These are phyloP conservation scores for Pichia sp. DNA, from an alignment of 1,139 yeast genomes.

Conservation along the genomic window DNA sequence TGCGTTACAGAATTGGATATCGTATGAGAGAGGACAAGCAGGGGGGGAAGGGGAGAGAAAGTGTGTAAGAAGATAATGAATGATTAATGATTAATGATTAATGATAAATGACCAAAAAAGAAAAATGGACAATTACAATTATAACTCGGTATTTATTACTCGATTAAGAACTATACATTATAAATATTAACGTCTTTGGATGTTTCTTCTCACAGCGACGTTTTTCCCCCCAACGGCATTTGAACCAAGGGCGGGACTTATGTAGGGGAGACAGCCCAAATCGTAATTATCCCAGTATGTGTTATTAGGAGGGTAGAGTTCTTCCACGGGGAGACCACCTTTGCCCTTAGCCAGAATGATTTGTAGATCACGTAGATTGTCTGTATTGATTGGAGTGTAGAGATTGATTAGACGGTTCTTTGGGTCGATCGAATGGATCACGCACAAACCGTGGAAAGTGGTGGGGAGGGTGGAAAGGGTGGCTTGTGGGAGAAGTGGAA, in stretches of 20 bases:
- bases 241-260: slow-evolving; percentile 20
- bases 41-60: background rate
- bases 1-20: too few species aligned
- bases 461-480: background rate
- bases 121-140: too few species aligned
- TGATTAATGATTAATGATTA: too few species aligned
- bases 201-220: slow-evolving; percentile 56
- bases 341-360: slow-evolving; percentile 57
- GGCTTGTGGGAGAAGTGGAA: background rate
- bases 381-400: slow-evolving; percentile 44
- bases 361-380: slow-evolving; percentile 19
- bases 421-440: slow-evolving; percentile 59
- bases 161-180: too few species aligned
- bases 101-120: too few species aligned
- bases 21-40: too few species aligned
- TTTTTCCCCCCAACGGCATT: slow-evolving; percentile 50
- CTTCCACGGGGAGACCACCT: slow-evolving; percentile 49
- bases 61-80: background rate
- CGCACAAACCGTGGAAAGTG: slow-evolving; percentile 38
- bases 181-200: slow-evolving; percentile 8
- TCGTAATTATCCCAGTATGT: slow-evolving; percentile 7
- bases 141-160: too few species aligned
- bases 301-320: slow-evolving; percentile 15
- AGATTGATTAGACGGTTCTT: slow-evolving; percentile 41
- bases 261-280: slow-evolving; percentile 10